Evolutionary conservation across 345 rosid genomes (phyloP).

Genomic region (Citrus hindsii): DNA sequence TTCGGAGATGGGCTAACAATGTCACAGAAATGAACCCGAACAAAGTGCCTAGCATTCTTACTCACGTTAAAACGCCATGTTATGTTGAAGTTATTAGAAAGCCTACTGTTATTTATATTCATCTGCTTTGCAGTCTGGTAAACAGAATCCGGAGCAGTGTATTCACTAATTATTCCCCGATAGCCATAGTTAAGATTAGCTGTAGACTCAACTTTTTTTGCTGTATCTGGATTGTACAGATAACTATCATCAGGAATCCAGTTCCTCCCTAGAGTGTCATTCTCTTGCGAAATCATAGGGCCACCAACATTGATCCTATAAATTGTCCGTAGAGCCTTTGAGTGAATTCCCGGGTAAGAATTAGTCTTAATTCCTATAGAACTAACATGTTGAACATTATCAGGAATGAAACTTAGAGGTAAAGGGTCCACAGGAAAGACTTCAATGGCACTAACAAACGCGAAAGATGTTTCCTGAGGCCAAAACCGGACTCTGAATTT

Average conservation of each 20-base stretch:
- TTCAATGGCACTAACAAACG: too few species aligned
- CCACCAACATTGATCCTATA: slow-evolving; percentile 54
- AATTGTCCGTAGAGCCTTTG: slow-evolving; percentile 25
- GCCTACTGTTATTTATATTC: background rate
- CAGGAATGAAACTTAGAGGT: too few species aligned
- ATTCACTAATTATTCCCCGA: background rate
- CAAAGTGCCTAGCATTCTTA: slow-evolving; percentile 29
- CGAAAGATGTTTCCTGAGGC: too few species aligned
- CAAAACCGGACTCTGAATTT: too few species aligned
- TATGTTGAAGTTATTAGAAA: slow-evolving; percentile 12
- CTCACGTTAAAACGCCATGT: slow-evolving; percentile 53
- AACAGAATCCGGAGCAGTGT: slow-evolving; percentile 41
- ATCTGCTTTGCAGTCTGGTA: slow-evolving; percentile 42
- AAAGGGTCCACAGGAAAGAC: too few species aligned
- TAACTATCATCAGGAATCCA: slow-evolving; percentile 43
- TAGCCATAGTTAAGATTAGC: slow-evolving; percentile 3
- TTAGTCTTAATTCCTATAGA: too few species aligned
- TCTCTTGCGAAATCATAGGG: slow-evolving; percentile 8
- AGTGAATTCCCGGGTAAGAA: slow-evolving; percentile 16
- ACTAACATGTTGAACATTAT: too few species aligned
- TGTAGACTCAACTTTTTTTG: rapidly evolving
- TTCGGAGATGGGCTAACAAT: background rate
- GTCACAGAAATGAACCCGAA: slow-evolving; percentile 67
- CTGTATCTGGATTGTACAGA: slow-evolving; percentile 13
- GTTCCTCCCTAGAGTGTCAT: slow-evolving; percentile 40